phyloP scores from a whole-genome alignment of 2,329 filamentous ascomycete genomes.

The Tympanopsis confertula region DNA sequence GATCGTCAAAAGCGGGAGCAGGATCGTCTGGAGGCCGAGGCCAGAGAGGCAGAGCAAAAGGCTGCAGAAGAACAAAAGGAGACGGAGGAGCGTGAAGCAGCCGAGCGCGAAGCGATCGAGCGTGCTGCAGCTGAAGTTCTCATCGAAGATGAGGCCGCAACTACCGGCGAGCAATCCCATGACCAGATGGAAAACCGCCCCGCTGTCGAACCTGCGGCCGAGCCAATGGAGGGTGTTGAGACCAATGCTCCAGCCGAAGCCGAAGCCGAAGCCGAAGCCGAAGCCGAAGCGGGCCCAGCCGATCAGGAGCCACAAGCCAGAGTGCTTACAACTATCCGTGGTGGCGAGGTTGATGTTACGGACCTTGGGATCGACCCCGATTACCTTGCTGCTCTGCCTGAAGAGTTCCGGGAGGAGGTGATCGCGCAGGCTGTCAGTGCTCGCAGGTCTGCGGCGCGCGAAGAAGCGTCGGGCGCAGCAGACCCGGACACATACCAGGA shows the following conservation, averaged over 20 bases:
- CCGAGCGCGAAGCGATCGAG: conserved; percentile 30
- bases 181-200: conserved; percentile 50
- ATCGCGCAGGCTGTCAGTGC: conserved; percentile 40
- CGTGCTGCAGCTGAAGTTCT: conserved; percentile 35
- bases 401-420: conserved; percentile 91
- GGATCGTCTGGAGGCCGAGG: conserved; percentile 54
- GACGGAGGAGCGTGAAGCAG: neutral
- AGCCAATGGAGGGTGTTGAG: conserved; percentile 51
- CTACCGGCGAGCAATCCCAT: conserved; percentile 29
- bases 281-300: conserved; percentile 48
- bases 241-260: conserved; percentile 42
- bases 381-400: conserved; percentile 91
- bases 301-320: conserved; percentile 38
- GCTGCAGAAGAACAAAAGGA: neutral
- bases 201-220: conserved; percentile 59
- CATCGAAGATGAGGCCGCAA: conserved; percentile 16
- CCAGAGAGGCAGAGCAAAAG: conserved; percentile 43
- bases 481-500: conserved; percentile 47
- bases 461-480: conserved; percentile 36
- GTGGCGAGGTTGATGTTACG: conserved; percentile 83
- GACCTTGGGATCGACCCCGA: conserved; percentile 87
- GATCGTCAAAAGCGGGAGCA: conserved; percentile 52
- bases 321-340: conserved; percentile 72
- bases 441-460: conserved; percentile 37
- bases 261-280: conserved; percentile 49